phyloP scores from a whole-genome alignment of 805 yeast species.

The Teunomyces tritomae region DNA sequence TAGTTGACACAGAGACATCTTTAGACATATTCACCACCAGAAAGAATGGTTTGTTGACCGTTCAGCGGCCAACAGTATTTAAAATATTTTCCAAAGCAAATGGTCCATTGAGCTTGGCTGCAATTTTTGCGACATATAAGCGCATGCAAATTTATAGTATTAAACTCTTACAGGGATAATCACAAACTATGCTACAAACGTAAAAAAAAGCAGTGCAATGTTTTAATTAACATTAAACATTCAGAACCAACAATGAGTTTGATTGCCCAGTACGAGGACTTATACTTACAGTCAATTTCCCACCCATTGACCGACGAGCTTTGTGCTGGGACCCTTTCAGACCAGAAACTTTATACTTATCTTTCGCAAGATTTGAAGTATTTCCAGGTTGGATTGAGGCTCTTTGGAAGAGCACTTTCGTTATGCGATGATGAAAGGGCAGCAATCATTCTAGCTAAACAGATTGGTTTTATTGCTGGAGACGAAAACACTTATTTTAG shows the following conservation, averaged over 20 bases:
- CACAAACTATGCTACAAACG: background rate
- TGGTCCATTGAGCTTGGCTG: background rate
- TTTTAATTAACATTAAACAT: too few relatives aligned
- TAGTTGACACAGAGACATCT: background rate
- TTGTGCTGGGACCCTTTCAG: slow-evolving; percentile 45
- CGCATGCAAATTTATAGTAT: background rate
- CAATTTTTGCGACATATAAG: slow-evolving; percentile 1
- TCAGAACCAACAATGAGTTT: background rate
- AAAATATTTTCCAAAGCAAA: too few relatives aligned
- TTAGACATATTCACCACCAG: background rate
- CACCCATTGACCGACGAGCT: slow-evolving; percentile 39
- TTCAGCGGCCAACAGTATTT: too few relatives aligned
- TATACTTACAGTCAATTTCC: background rate
- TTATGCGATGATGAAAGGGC: slow-evolving; percentile 39
- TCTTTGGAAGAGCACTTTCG: slow-evolving; percentile 45
- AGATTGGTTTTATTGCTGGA: slow-evolving; percentile 48
- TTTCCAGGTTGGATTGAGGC: slow-evolving; percentile 41
- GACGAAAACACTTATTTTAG: slow-evolving; percentile 50
- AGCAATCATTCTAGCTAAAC: slow-evolving; percentile 43
- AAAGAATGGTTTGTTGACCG: background rate
- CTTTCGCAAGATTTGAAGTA: slow-evolving; percentile 49
- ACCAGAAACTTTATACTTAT: slow-evolving; percentile 42
- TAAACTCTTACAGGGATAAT: background rate
- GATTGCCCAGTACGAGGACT: background rate
- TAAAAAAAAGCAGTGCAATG: background rate